Percentiles rank a stretch among this genome's conserved stretches.
These are phyloP conservation scores for Beverwykella pulmonaria DNA, from an alignment of 495 filamentous ascomycete species.

Conservation along the genomic window DNA sequence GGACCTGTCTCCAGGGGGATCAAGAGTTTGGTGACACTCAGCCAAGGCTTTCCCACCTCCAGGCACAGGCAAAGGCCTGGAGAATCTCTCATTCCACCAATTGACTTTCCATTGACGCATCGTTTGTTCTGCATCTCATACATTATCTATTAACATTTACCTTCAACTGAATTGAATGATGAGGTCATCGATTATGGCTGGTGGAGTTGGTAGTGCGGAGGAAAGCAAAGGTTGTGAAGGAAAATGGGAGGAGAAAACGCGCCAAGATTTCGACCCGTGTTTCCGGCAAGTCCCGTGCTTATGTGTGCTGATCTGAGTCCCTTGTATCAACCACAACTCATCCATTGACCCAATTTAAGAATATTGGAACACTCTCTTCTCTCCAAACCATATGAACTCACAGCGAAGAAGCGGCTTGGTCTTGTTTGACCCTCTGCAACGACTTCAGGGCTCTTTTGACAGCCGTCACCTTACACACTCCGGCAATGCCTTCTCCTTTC, in stretches of 20 bases:
- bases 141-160: too few relatives aligned
- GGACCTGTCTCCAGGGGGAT: too few relatives aligned
- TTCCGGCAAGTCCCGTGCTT: background rate
- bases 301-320: background rate
- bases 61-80: too few relatives aligned
- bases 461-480: background rate
- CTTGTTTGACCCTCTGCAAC: too few relatives aligned
- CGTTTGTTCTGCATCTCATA: too few relatives aligned
- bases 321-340: background rate
- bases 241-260: too few relatives aligned
- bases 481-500: background rate
- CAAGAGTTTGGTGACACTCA: too few relatives aligned
- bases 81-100: too few relatives aligned
- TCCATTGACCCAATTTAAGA: background rate
- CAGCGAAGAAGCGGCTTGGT: background rate
- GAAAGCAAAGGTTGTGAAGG: background rate
- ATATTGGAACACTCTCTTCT: background rate
- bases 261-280: too few relatives aligned
- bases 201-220: background rate
- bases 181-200: background rate
- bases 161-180: background rate
- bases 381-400: background rate
- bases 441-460: too few relatives aligned
- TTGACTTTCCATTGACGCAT: too few relatives aligned
- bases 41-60: too few relatives aligned